Evolutionary conservation across 176 grass and related monocot genomes (phyloP).

Genomic region (Avena eriantha): DNA sequence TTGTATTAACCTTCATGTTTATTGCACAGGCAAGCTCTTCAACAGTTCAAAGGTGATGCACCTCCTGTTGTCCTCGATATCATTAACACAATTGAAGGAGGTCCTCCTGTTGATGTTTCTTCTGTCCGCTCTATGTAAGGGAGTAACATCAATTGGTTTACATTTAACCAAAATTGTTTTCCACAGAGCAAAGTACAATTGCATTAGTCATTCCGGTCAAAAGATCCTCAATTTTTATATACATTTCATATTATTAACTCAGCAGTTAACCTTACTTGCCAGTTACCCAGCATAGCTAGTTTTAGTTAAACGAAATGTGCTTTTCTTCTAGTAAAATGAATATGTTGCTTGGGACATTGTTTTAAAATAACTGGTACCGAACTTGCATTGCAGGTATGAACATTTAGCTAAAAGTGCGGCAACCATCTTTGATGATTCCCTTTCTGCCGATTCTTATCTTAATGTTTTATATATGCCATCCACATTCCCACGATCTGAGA

Average conservation of each 20-base stretch:
- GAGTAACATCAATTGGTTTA: constrained; percentile 26
- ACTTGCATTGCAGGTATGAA: constrained; percentile 77
- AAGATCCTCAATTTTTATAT: not conserved
- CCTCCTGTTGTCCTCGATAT: constrained; percentile 78
- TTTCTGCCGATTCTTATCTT: constrained; percentile 96
- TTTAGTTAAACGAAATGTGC: not conserved
- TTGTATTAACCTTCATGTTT: constrained; percentile 30
- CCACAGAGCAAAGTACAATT: constrained; percentile 3
- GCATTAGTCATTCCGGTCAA: not conserved
- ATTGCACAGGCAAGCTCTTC: constrained; percentile 89
- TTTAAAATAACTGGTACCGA: constrained; percentile 38
- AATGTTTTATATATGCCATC: constrained; percentile 97
- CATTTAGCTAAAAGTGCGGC: constrained; percentile 88
- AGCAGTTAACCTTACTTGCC: not conserved
- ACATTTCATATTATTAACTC: not conserved
- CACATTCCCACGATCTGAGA: constrained; percentile 91
- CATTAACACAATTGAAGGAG: constrained; percentile 93
- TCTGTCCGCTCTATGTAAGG: constrained; percentile 81
- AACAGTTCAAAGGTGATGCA: constrained; percentile 83
- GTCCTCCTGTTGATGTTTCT: constrained; percentile 90
- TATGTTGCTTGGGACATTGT: not conserved
- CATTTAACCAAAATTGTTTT: constrained; percentile 9
- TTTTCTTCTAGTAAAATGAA: constrained; percentile 33
- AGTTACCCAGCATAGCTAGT: constrained; percentile 3
- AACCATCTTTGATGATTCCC: constrained; percentile 95